Evolutionary conservation across 495 filamentous ascomycete species (phyloP).

Genomic region (Apodospora peruviana): DNA sequence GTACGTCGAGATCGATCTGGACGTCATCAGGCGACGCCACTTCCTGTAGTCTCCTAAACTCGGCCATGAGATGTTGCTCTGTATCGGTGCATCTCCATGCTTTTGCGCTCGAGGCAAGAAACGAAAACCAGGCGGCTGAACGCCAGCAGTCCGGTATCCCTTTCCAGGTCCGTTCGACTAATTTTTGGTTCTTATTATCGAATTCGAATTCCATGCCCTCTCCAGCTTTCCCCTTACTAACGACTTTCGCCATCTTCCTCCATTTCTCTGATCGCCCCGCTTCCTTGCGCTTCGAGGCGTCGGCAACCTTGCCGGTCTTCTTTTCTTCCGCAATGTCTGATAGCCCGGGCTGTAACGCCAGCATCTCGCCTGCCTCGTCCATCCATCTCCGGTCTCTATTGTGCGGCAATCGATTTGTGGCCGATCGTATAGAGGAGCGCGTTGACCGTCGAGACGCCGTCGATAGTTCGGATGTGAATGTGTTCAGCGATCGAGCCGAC

Average conservation of each 20-base stretch:
- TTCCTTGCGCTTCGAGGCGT: conserved; percentile 70
- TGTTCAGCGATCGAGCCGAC: conserved; percentile 48
- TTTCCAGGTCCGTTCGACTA: conserved; percentile 93
- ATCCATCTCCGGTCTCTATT: conserved; percentile 68
- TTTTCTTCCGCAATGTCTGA: conserved; percentile 55
- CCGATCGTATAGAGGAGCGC: conserved; percentile 52
- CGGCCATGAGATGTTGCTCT: conserved; percentile 66
- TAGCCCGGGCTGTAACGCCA: conserved; percentile 67
- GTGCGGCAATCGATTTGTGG: conserved; percentile 69
- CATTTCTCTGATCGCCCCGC: conserved; percentile 86
- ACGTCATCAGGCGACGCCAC: conserved; percentile 81
- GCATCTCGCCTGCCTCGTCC: conserved; percentile 87
- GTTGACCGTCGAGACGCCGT: conserved; percentile 53
- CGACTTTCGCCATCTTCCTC: conserved; percentile 86
- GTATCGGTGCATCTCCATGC: conserved; percentile 51
- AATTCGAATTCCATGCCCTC: conserved; percentile 90
- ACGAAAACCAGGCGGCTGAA: conserved; percentile 88
- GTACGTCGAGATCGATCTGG: conserved; percentile 96
- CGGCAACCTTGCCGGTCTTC: conserved; percentile 50
- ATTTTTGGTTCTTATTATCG: conserved; percentile 73
- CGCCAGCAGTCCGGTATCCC: conserved; percentile 97
- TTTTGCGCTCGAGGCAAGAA: conserved; percentile 78
- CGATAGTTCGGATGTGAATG: conserved; percentile 42
- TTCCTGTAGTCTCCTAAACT: conserved; percentile 64
- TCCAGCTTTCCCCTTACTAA: conserved; percentile 45